A percentile compares a stretch with the other conserved stretches of the same genome.
Conservation (phyloP, 2,329 filamentous ascomycete genomes). For the Aspergillus oerlinghausenensis region DNA sequence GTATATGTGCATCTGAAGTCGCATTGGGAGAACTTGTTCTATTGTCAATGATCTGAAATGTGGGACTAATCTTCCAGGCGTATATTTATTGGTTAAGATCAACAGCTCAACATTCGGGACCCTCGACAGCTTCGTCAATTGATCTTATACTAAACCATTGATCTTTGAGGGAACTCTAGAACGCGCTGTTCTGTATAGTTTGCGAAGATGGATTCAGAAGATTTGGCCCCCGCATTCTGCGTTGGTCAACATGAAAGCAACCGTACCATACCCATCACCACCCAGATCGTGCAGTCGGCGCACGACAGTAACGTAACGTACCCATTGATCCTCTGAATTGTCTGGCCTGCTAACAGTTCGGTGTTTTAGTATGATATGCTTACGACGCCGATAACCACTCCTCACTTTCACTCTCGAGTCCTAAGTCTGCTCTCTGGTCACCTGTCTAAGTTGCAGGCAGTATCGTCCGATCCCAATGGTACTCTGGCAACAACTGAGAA, state of each 20-base stretch:
- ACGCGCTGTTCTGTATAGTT: constrained; percentile 3
- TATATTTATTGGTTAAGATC: background rate
- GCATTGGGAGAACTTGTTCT: background rate
- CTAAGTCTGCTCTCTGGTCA: constrained; percentile 50
- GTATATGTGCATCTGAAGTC: background rate
- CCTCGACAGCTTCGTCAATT: background rate
- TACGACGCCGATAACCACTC: constrained; percentile 58
- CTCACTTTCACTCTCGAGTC: constrained; percentile 56
- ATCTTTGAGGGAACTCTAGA: constrained; percentile 2
- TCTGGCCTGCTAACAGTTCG: constrained; percentile 4
- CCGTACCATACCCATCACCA: constrained; percentile 45
- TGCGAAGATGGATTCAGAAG: constrained; percentile 33
- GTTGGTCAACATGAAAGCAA: constrained; percentile 60
- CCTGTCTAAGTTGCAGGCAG: constrained; percentile 41
- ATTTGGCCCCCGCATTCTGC: constrained; percentile 48
- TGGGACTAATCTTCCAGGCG: constrained; percentile 9
- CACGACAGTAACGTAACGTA: constrained; percentile 52
- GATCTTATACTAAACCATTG: background rate
- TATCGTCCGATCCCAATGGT: constrained; percentile 29
- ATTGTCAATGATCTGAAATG: constrained; percentile 5
- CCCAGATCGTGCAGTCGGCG: constrained; percentile 49
- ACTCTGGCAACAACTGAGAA: constrained; percentile 40
- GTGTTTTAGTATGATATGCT: constrained; percentile 61
- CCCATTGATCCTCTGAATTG: constrained; percentile 1
- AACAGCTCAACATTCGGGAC: background rate